These are phyloP conservation scores for Galeopsis tetrahit DNA, from an alignment of 257 asterid genomes.

Conservation along the genomic window DNA sequence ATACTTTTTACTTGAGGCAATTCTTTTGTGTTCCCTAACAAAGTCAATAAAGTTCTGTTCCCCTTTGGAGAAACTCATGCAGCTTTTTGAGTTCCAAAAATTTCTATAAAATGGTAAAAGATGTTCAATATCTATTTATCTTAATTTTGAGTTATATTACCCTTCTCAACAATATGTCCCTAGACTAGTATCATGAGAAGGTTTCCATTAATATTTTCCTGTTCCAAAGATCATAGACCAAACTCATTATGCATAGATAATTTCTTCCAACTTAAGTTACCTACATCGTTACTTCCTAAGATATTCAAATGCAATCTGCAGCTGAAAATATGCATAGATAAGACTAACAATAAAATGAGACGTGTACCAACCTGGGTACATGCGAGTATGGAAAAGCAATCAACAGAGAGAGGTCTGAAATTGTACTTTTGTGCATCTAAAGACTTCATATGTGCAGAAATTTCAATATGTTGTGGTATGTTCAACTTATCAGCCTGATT, in stretches of 20 bases:
- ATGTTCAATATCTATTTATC: background rate
- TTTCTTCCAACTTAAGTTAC: constrained; percentile 4
- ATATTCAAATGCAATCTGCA: constrained; percentile 29
- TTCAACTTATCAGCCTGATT: constrained; percentile 45
- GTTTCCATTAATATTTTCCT: background rate
- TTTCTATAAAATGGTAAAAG: background rate
- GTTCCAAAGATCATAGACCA: background rate
- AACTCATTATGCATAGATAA: background rate
- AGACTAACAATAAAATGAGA: constrained; percentile 28
- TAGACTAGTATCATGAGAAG: too few species aligned
- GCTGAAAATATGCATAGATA: constrained; percentile 21
- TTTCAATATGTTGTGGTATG: constrained; percentile 45
- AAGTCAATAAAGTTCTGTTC: background rate
- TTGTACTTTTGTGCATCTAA: constrained; percentile 72
- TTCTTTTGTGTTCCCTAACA: background rate
- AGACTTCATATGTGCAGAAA: constrained; percentile 54
- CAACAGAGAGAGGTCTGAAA: constrained; percentile 77
- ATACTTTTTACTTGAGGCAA: background rate
- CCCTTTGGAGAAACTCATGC: background rate
- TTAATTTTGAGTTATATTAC: background rate
- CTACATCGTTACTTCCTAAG: constrained; percentile 2
- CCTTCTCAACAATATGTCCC: background rate
- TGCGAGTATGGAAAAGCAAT: constrained; percentile 63
- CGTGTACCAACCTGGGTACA: constrained; percentile 52
- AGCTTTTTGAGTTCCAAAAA: background rate